Percentiles rank a stretch among this genome's conserved stretches.
Conservation (phyloP, 306 rosid species). For the Sesbania bispinosa region DNA sequence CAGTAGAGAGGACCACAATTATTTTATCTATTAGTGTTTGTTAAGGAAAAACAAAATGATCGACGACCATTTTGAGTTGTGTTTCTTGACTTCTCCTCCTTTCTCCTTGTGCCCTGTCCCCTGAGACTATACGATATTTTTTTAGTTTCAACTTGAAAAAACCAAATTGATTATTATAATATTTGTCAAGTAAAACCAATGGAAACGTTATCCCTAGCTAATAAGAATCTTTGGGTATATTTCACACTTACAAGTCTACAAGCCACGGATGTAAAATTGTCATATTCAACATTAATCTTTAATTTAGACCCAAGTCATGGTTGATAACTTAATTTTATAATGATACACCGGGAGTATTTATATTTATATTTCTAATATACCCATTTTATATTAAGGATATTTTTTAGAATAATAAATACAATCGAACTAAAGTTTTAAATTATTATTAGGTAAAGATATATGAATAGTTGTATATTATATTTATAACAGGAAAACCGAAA, state of each 20-base stretch:
- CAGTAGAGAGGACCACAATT: neutral
- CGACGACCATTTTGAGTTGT: neutral
- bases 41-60: neutral
- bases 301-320: neutral
- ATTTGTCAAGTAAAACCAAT: neutral
- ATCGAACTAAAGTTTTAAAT: too few relatives aligned
- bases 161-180: too few relatives aligned
- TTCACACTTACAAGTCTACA: neutral
- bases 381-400: too few relatives aligned
- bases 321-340: too few relatives aligned
- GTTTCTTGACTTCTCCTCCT: conserved; percentile 7
- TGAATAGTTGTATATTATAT: too few relatives aligned
- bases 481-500: too few relatives aligned
- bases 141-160: neutral
- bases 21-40: neutral
- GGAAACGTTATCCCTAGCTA: neutral
- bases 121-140: neutral
- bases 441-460: too few relatives aligned
- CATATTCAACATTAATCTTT: neutral
- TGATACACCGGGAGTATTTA: too few relatives aligned
- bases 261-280: neutral
- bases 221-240: neutral
- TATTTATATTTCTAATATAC: too few relatives aligned
- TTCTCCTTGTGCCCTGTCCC: neutral
- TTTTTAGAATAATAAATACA: too few relatives aligned